Evolutionary conservation across 495 filamentous ascomycete species (phyloP), one percentile per base, ranked within the genome.

Genomic region (Letharia columbiana): DNA sequence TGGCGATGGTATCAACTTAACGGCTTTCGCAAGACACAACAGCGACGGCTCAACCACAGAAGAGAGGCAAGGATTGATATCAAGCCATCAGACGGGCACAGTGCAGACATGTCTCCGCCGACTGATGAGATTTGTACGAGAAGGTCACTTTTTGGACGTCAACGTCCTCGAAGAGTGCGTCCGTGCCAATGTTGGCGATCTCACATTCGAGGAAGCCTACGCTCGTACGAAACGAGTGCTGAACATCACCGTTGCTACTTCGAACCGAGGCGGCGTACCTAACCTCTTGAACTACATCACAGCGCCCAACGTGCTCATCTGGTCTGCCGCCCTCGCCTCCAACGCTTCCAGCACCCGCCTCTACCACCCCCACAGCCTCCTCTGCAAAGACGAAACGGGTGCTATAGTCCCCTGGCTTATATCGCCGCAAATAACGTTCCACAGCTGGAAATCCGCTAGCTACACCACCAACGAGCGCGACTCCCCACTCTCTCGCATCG

Each of bases 151-250:
- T 69, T 80, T 96, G 50, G 91, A 97, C 75, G 84, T 88, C 4
- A 84, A 83, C 60, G 84, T 95, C 31, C 76, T 98, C 56, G 92
- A 96, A 72, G 86, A 93, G 62, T 94, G 91, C 71, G 89, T 96
- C 3, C 82, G 88, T 39, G 84, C 86, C 15, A 96, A 96, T 70
- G 85, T 96, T 6, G 92, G 91, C 11, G 89, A 96, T 69, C 72
- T 96, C 31, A 98, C 92, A 0, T 98, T 98, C 70, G 91, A 96
- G 77, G 93, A 97, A 75, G 93, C 93, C 3, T 96, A 93, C 73
- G 81, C 86, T 44, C 82, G 85, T 59, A 96, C 91, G 15, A 94
- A 92, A 72, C 81, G 91, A 41, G 87, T 96, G 33, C 80, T 98
- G 67, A 96, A 96, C 73, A 96, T 98, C 73, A 96, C 91, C 1